Evolutionary conservation across 495 filamentous ascomycete genomes (phyloP).

Genomic region (Penicillium soppii): DNA sequence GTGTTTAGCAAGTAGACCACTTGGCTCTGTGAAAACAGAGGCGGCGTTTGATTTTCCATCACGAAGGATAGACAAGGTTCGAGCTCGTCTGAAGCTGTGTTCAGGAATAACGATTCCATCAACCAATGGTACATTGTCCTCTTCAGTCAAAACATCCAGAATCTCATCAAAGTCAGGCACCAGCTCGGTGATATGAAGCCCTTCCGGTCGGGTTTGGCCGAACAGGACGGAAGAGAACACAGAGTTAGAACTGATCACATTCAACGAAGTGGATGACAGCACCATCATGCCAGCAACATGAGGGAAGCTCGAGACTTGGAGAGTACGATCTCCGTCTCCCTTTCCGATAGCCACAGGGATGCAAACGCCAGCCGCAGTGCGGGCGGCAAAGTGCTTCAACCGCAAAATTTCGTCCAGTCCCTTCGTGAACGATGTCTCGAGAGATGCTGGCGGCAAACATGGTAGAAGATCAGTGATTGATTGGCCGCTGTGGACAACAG

Average conservation of each 20-base stretch:
- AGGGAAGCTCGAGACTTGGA: slow-evolving; percentile 88
- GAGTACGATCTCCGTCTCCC: slow-evolving; percentile 58
- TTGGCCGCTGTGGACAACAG: slow-evolving; percentile 61
- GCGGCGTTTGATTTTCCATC: slow-evolving; percentile 74
- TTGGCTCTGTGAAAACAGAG: slow-evolving; percentile 71
- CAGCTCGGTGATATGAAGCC: slow-evolving; percentile 71
- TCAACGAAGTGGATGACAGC: slow-evolving; percentile 68
- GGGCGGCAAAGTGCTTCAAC: slow-evolving; percentile 77
- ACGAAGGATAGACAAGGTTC: slow-evolving; percentile 75
- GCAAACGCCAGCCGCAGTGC: slow-evolving; percentile 66
- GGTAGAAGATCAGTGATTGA: slow-evolving; percentile 76
- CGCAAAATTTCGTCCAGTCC: slow-evolving; percentile 67
- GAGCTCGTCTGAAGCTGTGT: slow-evolving; percentile 88
- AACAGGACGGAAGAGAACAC: slow-evolving; percentile 92
- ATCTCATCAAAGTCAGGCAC: slow-evolving; percentile 87
- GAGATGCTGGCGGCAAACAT: slow-evolving; percentile 70
- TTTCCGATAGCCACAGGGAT: slow-evolving; percentile 78
- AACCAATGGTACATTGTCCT: slow-evolving; percentile 75
- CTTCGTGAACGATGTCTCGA: slow-evolving; percentile 60
- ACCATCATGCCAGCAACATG: slow-evolving; percentile 98
- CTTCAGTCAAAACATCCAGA: slow-evolving; percentile 74
- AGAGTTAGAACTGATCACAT: slow-evolving; percentile 88
- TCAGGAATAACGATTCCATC: slow-evolving; percentile 98
- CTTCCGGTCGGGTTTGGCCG: slow-evolving; percentile 79
- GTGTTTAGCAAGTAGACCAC: slow-evolving; percentile 81